These are phyloP conservation scores for Ophiostoma novo-ulmi DNA, from an alignment of 2,329 filamentous ascomycete genomes.

Conservation along the genomic window DNA sequence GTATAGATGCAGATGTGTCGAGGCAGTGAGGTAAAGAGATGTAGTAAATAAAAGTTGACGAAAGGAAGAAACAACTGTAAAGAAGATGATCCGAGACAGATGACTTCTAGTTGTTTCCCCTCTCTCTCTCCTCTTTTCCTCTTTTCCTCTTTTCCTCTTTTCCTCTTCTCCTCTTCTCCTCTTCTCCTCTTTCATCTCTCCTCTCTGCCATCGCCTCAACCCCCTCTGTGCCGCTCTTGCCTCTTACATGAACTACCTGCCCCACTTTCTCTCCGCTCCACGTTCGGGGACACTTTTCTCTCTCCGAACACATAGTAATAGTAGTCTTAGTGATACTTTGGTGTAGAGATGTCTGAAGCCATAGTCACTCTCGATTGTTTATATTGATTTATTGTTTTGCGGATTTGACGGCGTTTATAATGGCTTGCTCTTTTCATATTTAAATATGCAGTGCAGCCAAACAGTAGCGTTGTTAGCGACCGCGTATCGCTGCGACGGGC, in stretches of 20 bases:
- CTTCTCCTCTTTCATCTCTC: neutral
- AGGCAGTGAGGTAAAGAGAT: neutral
- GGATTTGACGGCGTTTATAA: too few relatives aligned
- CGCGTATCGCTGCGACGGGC: too few relatives aligned
- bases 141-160: neutral
- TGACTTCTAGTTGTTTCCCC: neutral
- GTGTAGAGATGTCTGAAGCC: too few relatives aligned
- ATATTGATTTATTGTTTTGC: too few relatives aligned
- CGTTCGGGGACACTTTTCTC: neutral
- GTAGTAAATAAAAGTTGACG: neutral
- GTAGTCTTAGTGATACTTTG: too few relatives aligned
- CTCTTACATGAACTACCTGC: neutral
- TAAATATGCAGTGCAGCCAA: too few relatives aligned
- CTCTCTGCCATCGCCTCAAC: neutral
- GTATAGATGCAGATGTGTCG: neutral
- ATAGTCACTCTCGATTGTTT: too few relatives aligned
- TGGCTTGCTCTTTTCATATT: too few relatives aligned
- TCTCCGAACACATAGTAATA: neutral
- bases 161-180: neutral
- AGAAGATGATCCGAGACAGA: neutral
- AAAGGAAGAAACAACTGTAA: neutral
- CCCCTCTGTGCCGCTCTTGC: neutral
- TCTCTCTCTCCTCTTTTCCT: neutral
- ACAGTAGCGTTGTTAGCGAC: too few relatives aligned
- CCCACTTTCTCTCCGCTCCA: slow-evolving; percentile 1